phyloP scores from a whole-genome alignment of 1,139 yeast species.

The Hyphopichia fennica region DNA sequence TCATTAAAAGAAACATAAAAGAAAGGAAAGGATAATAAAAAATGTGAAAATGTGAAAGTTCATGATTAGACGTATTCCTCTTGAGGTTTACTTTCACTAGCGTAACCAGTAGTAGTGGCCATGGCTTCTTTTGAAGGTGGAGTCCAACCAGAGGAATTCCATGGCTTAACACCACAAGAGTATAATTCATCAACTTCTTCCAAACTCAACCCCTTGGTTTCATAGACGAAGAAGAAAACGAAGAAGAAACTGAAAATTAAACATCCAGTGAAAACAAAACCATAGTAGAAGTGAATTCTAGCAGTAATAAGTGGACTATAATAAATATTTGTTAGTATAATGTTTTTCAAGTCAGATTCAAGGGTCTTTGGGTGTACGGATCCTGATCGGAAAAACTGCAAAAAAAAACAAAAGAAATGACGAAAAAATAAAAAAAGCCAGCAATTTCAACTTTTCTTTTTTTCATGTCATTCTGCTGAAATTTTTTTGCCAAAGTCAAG shows the following conservation, averaged over 20 bases:
- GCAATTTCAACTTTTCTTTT: background rate
- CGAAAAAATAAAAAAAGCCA: background rate
- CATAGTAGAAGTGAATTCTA: slow-evolving; percentile 51
- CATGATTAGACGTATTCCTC: slow-evolving; percentile 8
- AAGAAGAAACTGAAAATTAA: slow-evolving; percentile 54
- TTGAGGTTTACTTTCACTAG: slow-evolving; percentile 26
- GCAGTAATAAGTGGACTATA: slow-evolving; percentile 56
- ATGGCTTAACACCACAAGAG: slow-evolving; percentile 41
- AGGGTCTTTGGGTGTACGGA: background rate
- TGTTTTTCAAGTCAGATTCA: background rate
- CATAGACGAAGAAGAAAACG: slow-evolving; percentile 58
- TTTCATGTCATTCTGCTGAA: background rate
- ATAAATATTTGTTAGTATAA: background rate
- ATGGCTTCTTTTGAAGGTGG: slow-evolving; percentile 36
- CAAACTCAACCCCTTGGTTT: slow-evolving; percentile 64
- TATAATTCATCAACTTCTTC: slow-evolving; percentile 72
- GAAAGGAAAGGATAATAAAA: background rate
- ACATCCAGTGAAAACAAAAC: slow-evolving; percentile 76
- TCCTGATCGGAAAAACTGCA: background rate
- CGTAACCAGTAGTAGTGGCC: slow-evolving; percentile 32
- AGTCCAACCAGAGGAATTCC: slow-evolving; percentile 46
- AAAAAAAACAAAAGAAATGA: background rate
- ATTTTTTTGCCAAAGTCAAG: too few species aligned
- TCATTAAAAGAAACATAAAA: background rate
- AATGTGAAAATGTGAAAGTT: background rate